Base-by-base conservation (phyloP, 352 stramenopile species). In the Phytophthora palmivora region DNA sequence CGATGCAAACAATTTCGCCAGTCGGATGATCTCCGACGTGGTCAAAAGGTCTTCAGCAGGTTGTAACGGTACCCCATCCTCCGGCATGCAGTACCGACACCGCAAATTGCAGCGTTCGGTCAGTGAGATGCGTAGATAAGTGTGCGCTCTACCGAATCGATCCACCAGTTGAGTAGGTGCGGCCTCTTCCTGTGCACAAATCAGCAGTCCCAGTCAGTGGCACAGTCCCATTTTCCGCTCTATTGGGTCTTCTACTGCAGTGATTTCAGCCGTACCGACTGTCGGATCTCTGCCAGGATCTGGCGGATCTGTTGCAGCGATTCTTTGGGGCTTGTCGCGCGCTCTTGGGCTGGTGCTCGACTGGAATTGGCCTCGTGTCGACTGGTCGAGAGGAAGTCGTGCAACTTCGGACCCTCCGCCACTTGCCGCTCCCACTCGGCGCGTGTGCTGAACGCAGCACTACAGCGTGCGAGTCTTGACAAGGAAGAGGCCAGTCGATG, bases 61-160 rank as follows among this genome's bases (percentile, higher is more conserved):
- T 60, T 96, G 91, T 28, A 98, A 64, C 0, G 80, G 63, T 7
- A 99, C 92, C 24, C 96, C 96, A 15, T 98, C 88, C 51, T 90
- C 86, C 0, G 97, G 97, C 97, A 99, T 99, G 64, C 97, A 99
- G 72, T 99, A 99, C 11, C 84, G 79, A 76, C 97, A 99, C 28
- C 96, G 77, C 42, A 99, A 79, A 76, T 99, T 99, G 74, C 97
- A 99, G 24, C 94, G 87, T 76, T 99, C 96, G 1, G 94, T 97
- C 30, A 99, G 70, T 30, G 94, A 98, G 52, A 99, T 97, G 42
- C 97, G 87, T 39, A 99, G 67, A 76, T 99, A 99, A 47, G 84
- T 96, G 74, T 99, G 97, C 26, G 82, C 68, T 34, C 97, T 79
- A 10, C 92, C 88, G 66, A 97, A 98, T 0, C 64, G 74, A 74